These are phyloP conservation scores for Wickerhamiella qilinensis DNA, from an alignment of 805 yeast genomes.

Conservation along the genomic window DNA sequence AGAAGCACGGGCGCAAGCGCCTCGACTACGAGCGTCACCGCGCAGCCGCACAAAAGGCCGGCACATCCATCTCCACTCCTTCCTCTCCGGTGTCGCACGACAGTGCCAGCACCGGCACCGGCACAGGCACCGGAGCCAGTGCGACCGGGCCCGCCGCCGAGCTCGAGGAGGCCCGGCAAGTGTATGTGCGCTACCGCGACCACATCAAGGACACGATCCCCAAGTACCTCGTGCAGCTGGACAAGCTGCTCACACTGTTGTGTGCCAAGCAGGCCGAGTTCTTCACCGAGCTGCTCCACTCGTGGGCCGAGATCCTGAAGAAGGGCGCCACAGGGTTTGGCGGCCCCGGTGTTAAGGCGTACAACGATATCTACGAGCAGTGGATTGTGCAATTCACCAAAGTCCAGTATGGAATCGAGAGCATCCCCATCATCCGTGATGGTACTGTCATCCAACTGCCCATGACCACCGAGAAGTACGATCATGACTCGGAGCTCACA, in stretches of 20 bases:
- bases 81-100: neutral
- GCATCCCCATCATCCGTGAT: neutral
- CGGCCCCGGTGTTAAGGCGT: neutral
- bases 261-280: neutral
- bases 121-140: neutral
- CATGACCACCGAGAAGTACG: neutral
- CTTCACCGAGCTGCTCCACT: neutral
- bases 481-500: neutral
- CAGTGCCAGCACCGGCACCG: too few relatives aligned
- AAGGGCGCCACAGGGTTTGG: neutral
- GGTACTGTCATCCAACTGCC: neutral
- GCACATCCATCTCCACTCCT: neutral
- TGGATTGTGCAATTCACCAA: neutral
- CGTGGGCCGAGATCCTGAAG: neutral
- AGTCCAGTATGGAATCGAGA: neutral
- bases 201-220: constrained; percentile 1
- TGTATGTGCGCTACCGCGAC: neutral
- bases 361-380: neutral
- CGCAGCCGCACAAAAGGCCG: neutral
- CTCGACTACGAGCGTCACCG: constrained; percentile 22
- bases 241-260: neutral
- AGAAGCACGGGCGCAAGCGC: constrained; percentile 24
- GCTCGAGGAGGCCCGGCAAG: neutral
- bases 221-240: neutral
- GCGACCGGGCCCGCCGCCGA: neutral